phyloP scores from a whole-genome alignment of 352 stramenopile species.

The Globisporangium barbulae region DNA sequence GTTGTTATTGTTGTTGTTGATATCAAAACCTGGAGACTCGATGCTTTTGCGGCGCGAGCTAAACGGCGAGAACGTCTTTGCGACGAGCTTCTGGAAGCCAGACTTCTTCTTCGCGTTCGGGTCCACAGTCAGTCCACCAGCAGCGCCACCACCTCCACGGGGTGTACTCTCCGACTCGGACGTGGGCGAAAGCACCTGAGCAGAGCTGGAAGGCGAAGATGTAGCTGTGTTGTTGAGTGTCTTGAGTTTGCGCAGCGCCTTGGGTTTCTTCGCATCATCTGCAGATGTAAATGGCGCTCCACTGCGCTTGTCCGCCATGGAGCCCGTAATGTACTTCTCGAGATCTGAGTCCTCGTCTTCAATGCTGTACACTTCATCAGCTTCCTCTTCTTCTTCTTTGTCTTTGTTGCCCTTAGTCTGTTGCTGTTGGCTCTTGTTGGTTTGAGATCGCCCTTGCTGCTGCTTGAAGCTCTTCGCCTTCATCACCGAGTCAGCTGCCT shows the following conservation, averaged over 20 bases:
- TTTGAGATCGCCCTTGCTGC: neutral
- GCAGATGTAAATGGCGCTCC: neutral
- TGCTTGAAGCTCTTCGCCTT: neutral
- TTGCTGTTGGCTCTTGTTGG: neutral
- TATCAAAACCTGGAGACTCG: conserved; percentile 7
- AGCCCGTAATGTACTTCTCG: conserved; percentile 24
- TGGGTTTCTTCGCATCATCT: neutral
- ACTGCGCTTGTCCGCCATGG: conserved; percentile 15
- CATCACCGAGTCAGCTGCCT: conserved; percentile 9
- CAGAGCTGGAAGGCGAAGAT: neutral
- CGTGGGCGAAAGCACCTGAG: conserved; percentile 8
- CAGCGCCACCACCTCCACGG: conserved; percentile 3
- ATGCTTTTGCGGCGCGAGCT: conserved; percentile 34
- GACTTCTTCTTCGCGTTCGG: conserved; percentile 32
- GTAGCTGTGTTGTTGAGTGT: neutral
- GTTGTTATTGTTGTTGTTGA: conserved; percentile 4
- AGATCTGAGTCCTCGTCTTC: conserved; percentile 27
- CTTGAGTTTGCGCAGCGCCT: conserved; percentile 6
- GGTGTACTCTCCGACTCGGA: conserved; percentile 19
- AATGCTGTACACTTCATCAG: conserved; percentile 2
- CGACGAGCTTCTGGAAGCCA: conserved; percentile 64
- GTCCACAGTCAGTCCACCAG: conserved; percentile 4
- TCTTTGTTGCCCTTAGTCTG: conserved; percentile 9
- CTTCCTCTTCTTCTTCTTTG: conserved; percentile 9
- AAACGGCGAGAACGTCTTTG: conserved; percentile 59